Evolutionary conservation across 2,329 filamentous ascomycete genomes (phyloP), one percentile per base, ranked within the genome.

Genomic region (Alternaria infectoria): DNA sequence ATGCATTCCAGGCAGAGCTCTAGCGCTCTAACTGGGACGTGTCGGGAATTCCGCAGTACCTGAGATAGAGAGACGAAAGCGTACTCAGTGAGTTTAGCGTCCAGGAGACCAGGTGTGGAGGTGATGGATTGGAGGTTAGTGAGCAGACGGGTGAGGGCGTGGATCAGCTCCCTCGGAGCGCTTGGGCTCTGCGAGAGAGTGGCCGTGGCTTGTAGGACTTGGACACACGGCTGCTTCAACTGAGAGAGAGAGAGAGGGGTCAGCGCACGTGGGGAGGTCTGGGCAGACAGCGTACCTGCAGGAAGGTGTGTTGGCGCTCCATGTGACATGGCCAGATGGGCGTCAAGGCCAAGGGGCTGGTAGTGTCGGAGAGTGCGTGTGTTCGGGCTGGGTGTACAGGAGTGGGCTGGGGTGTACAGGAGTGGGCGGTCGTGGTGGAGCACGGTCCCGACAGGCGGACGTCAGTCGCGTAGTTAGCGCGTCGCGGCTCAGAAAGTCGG

Each of bases 11-110:
- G 84, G 28, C 91, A 90, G 46, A 91, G 81, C 77, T 99, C 96
- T 8, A 96, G 82, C 44, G 92, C 83, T 36, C 87, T 86, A 50
- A 91, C 86, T 1, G 94, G 89, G 57, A 94, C 88, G 51, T 86
- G 85, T 66, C 91, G 88, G 69, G 92, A 90, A 66, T 89, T 87
- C 62, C 93, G 90, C 72, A 99, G 90, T 43, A 98, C 88, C 70
- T 96, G 91, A 0, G 93, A 93, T 0, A 99, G 83, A 0, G 96
- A 96, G 66, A 97, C 97, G 83, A 98, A 98, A 74, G 92, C 87
- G 83, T 98, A 99, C 82, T 97, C 94, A 13, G 94, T 93, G 17
- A 98, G 83, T 77, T 93, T 95, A 56, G 90, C 86, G 77, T 97
- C 93, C 17, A 98, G 77, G 1, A 76, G 71, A 66, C 79, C 73